Evolutionary conservation across 2,329 filamentous ascomycete species (phyloP).

Genomic region (Didymella segeticola): DNA sequence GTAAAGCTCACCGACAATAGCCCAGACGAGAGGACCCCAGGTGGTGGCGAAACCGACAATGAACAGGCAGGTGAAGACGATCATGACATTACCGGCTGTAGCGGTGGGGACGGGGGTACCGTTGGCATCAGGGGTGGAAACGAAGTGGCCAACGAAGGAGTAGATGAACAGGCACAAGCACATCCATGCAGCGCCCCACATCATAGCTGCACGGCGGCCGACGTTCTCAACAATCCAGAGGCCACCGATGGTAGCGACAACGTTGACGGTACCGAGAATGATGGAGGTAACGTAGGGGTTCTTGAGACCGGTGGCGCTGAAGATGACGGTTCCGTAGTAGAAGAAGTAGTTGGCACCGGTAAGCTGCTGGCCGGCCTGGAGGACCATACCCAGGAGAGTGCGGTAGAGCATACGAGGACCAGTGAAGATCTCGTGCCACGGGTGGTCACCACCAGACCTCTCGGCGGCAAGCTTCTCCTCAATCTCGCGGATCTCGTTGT

Average conservation of each 20-base stretch:
- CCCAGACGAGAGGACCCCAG: constrained; percentile 76
- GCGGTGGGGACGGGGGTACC: constrained; percentile 44
- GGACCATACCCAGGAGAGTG: constrained; percentile 65
- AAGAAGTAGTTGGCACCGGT: constrained; percentile 75
- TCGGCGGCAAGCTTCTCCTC: constrained; percentile 63
- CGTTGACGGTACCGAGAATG: constrained; percentile 59
- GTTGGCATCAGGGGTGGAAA: constrained; percentile 36
- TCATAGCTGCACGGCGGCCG: constrained; percentile 55
- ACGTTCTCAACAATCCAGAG: constrained; percentile 57
- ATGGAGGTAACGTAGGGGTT: constrained; percentile 57
- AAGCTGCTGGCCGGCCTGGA: constrained; percentile 72
- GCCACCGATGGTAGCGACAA: constrained; percentile 54
- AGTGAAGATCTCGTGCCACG: constrained; percentile 66
- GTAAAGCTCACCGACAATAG: constrained; percentile 71
- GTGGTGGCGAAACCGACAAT: constrained; percentile 72
- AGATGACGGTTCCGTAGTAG: constrained; percentile 58
- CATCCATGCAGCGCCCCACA: constrained; percentile 57
- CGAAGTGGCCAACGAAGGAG: constrained; percentile 55
- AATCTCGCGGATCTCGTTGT: constrained; percentile 63
- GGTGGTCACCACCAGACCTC: constrained; percentile 45
- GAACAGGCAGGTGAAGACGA: constrained; percentile 73
- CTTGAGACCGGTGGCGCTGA: constrained; percentile 49
- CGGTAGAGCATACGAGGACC: constrained; percentile 72
- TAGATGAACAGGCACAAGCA: constrained; percentile 65
- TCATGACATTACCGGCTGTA: constrained; percentile 64